Base-by-base conservation (phyloP, 768 basidiomycete species). In the Phlebiopsis gigantea region DNA sequence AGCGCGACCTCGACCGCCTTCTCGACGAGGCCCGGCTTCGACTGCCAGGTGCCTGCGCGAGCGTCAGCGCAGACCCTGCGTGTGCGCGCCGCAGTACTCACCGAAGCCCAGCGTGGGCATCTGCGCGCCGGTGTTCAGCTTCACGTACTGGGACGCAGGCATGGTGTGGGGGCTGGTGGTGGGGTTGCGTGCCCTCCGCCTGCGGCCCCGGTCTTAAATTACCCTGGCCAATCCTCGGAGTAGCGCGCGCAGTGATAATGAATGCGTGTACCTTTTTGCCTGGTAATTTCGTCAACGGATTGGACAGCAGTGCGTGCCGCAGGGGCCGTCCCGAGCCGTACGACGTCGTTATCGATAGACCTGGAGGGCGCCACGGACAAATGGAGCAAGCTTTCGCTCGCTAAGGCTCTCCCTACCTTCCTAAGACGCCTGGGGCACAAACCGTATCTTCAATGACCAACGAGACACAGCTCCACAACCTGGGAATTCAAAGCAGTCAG, bases 41-140 rank as follows among this genome's bases (percentile, higher is more conserved):
- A 84, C 64, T 87, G 84, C 90, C 88, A 92, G 46, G 90, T 90
- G n/a, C 88, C 86, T 84, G 53, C 29, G 19, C 14, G 2, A 1
- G 10, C 14, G 42, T 31, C 19, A 41, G 50, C 46, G 22, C 39
- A 14, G 21, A 41, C 31, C n/a, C n/a, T n/a, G n/a, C n/a, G 26
- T 30, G 19, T 12, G 5, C 22, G 14, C 15, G n/a, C 22, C 15
- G 28, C 43, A 22, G 29, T 15, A 62, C 72, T 34, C 61, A 79
- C 84, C 86, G 53, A 90, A 79, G 46, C 85, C 85, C 34, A 91
- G 73, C 15, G 81, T 82, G 65, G 90, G 88, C 78, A 93, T 92
- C 63, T 79, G 75, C 49, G 81, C 81, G 24, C 89, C 88, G 25
- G 85, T 90, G 76, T 89, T 90, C 62, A 92, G 82, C 59, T 78